Evolutionary conservation across 345 rosid genomes (phyloP).

Genomic region (Hibiscus syriacus): DNA sequence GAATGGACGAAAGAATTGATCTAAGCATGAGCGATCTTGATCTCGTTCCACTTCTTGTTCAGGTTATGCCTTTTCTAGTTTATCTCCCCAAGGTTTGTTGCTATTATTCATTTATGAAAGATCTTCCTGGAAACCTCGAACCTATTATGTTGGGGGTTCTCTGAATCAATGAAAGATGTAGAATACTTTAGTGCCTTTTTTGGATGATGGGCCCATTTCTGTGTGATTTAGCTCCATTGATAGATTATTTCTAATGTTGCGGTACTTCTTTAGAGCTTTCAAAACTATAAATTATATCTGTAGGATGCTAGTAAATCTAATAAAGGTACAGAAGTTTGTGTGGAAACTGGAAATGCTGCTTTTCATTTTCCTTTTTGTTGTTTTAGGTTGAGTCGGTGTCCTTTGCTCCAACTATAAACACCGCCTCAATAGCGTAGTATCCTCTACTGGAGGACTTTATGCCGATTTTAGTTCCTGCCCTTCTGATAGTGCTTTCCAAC

Average conservation of each 20-base stretch:
- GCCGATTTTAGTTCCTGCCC: neutral
- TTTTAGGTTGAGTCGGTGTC: neutral
- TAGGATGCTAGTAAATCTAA: neutral
- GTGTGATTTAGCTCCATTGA: neutral
- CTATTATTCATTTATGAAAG: neutral
- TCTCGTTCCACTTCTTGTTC: slow-evolving; percentile 83
- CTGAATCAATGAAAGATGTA: neutral
- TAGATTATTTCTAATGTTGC: neutral
- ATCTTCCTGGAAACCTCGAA: neutral
- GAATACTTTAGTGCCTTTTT: neutral
- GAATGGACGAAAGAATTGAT: slow-evolving; percentile 90
- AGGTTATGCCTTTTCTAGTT: slow-evolving; percentile 37
- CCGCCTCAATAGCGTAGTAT: neutral
- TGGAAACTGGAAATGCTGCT: neutral
- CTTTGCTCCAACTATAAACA: neutral
- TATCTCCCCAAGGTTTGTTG: neutral
- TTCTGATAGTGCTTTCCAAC: neutral
- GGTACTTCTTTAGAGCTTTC: neutral
- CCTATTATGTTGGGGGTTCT: neutral
- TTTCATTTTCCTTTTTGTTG: neutral
- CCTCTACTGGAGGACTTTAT: neutral
- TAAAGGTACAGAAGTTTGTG: neutral
- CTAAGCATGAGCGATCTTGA: slow-evolving; percentile 99
- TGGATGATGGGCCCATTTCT: neutral
- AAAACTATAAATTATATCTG: neutral